phyloP scores from a whole-genome alignment of 768 basidiomycete genomes.

The Holtermannia corniformis region DNA sequence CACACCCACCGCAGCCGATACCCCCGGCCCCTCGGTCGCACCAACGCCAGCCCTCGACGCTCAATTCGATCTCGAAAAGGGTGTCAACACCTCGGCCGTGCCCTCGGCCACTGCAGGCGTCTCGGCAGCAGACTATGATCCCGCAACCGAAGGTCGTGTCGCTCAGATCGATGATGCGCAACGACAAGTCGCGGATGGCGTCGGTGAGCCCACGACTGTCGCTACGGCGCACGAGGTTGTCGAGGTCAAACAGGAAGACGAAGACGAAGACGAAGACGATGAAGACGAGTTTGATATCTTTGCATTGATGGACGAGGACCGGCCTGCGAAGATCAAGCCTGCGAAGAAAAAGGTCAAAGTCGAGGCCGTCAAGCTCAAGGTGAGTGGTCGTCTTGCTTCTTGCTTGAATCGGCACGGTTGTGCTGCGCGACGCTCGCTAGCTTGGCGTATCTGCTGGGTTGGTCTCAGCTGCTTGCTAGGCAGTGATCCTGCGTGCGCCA shows the following conservation, averaged over 20 bases:
- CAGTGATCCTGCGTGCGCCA: too few relatives aligned
- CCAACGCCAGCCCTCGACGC: slow-evolving; percentile 26
- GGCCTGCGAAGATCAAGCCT: slow-evolving; percentile 48
- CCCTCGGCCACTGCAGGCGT: slow-evolving; percentile 46
- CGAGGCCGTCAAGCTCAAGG: slow-evolving; percentile 11
- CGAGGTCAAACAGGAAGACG: slow-evolving; percentile 8
- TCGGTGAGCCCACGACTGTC: slow-evolving; percentile 19
- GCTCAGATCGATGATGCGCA: slow-evolving; percentile 49
- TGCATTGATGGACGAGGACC: slow-evolving; percentile 48
- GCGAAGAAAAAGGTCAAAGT: slow-evolving; percentile 48
- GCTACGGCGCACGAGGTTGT: not conserved
- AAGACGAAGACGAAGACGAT: slow-evolving; percentile 42
- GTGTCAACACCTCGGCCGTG: slow-evolving; percentile 46
- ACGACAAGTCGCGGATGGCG: slow-evolving; percentile 25
- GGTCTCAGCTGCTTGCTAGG: too few relatives aligned
- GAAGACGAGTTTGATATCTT: slow-evolving; percentile 97
- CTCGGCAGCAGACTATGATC: slow-evolving; percentile 88
- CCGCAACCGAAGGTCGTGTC: slow-evolving; percentile 68
- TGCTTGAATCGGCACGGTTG: not conserved
- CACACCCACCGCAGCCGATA: slow-evolving; percentile 17
- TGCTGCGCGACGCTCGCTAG: not conserved
- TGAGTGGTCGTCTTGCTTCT: slow-evolving; percentile 6
- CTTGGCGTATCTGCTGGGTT: not conserved
- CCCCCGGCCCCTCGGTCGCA: slow-evolving; percentile 18
- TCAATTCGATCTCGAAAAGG: slow-evolving; percentile 61